Base-by-base conservation (phyloP, 2,329 filamentous ascomycete species). In the Stagonosporopsis tanaceti region DNA sequence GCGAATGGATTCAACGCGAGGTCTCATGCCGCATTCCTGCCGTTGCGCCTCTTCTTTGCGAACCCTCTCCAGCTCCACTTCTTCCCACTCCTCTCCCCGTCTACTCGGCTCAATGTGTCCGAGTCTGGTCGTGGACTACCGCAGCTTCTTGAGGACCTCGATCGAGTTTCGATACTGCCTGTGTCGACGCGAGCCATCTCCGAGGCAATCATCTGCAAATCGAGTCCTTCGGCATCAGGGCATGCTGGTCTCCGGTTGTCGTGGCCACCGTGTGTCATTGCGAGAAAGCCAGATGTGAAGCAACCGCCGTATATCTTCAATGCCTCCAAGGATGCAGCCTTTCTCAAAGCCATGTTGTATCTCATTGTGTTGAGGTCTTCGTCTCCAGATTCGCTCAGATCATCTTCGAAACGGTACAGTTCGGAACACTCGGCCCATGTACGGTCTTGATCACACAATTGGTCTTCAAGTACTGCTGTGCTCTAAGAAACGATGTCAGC, bases 301-400 rank as follows among this genome's bases (percentile, higher is more conserved):
- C 67, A 67, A 11, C 72, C 72, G 12, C 65, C 63, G 40, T 76
- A 76, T 11, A 74, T 63, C 48, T 72, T 69, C 50, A 75, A 50
- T 12, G 67, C 71, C 17, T 75, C 70, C 47, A 69, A 25, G 3
- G 69, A 71, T 15, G 70, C 67, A 15, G 64, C 61, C 47, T 63
- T 66, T 37, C 64, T 60, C 37, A 71, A 46, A 11, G 65, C 67
- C 30, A 70, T 64, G 15, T 65, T 57, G 24, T 62, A 55, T 39
- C 50, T 58, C 47, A 55, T 59, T 15, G 57, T 57, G 39, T 66
- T 57, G 7, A 57, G 47, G 14, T 71, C 66, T 27, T 56, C 66
- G 11, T 72, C 70, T 15, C 66, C 67, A 6, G 67, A 68, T 17
- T 63, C 58, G 9, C 64, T 63, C 12, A 58, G 40, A 47, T 68